Evolutionary conservation across 2,329 filamentous ascomycete species (phyloP).

Genomic region (Myriosclerotinia duriaeana): DNA sequence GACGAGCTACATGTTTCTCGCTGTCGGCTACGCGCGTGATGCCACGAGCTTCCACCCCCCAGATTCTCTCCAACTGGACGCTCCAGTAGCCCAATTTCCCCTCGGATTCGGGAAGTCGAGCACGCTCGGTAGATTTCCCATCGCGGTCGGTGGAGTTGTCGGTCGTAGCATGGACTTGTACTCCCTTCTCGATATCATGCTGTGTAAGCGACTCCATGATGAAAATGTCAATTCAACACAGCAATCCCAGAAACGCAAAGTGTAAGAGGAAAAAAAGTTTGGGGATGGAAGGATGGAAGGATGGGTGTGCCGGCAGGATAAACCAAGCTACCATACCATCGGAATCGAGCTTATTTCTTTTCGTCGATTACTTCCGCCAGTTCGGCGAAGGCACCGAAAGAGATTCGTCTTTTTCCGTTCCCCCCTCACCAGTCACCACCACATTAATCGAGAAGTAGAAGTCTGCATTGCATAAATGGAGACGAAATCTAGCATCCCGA

Average conservation of each 20-base stretch:
- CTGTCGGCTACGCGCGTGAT: slow-evolving; percentile 56
- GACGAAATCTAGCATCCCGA: slow-evolving; percentile 6
- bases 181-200: slow-evolving; percentile 25
- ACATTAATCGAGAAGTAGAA: neutral
- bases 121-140: slow-evolving; percentile 9
- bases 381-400: slow-evolving; percentile 9
- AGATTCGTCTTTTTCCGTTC: neutral
- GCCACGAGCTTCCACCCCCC: slow-evolving; percentile 52
- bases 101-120: neutral
- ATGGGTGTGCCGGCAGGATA: neutral
- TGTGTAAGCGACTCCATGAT: slow-evolving; percentile 22
- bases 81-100: slow-evolving; percentile 20
- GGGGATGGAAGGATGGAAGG: neutral
- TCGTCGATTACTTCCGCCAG: neutral
- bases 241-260: neutral
- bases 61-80: slow-evolving; percentile 24
- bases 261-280: slow-evolving; percentile 3
- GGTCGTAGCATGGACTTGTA: slow-evolving; percentile 14
- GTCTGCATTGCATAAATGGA: slow-evolving; percentile 12
- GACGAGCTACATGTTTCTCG: slow-evolving; percentile 51
- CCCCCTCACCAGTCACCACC: neutral
- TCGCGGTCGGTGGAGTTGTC: slow-evolving; percentile 16
- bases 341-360: slow-evolving; percentile 18
- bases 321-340: neutral
- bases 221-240: neutral